A percentile compares a stretch with the other conserved stretches of the same genome.
phyloP scores from a whole-genome alignment of 495 filamentous ascomycete genomes.

The Hyaloscypha hepaticicola region DNA sequence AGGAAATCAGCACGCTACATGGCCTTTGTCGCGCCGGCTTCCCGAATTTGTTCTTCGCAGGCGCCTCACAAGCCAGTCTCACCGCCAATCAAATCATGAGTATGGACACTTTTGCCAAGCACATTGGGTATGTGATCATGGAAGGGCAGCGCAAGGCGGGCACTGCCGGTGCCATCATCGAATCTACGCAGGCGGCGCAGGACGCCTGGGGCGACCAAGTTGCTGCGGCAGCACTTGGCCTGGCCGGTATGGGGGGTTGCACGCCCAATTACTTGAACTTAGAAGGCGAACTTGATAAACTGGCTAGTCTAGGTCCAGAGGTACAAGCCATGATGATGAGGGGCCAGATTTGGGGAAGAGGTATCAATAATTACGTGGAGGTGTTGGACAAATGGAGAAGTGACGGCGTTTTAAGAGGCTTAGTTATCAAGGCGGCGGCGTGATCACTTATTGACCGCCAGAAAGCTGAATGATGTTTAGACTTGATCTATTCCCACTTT shows the following conservation, averaged over 20 bases:
- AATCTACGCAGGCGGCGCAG: constrained; percentile 42
- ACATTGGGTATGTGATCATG: constrained; percentile 48
- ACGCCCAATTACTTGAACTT: constrained; percentile 57
- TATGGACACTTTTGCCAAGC: constrained; percentile 39
- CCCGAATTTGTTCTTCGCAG: constrained; percentile 37
- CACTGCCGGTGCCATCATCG: constrained; percentile 35
- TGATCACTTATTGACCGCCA: not conserved
- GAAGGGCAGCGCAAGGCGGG: constrained; percentile 39
- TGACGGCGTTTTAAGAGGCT: not conserved
- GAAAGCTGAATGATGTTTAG: not conserved
- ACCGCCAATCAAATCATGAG: constrained; percentile 44
- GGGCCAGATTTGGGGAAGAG: constrained; percentile 3
- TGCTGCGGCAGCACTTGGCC: constrained; percentile 38
- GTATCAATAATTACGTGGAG: not conserved
- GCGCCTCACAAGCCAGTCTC: constrained; percentile 38
- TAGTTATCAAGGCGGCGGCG: not conserved
- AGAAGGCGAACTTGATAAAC: constrained; percentile 39
- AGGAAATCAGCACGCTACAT: constrained; percentile 37
- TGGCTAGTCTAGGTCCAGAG: constrained; percentile 23
- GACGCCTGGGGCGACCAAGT: constrained; percentile 49
- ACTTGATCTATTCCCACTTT: not conserved
- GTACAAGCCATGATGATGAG: constrained; percentile 27
- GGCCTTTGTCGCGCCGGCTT: constrained; percentile 42
- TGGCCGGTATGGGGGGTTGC: constrained; percentile 45
- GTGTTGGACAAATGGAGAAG: not conserved